Evolutionary conservation across 73 alveolate species (phyloP), one percentile per base, ranked within the genome.

Genomic region (Blepharisma japonicum): DNA sequence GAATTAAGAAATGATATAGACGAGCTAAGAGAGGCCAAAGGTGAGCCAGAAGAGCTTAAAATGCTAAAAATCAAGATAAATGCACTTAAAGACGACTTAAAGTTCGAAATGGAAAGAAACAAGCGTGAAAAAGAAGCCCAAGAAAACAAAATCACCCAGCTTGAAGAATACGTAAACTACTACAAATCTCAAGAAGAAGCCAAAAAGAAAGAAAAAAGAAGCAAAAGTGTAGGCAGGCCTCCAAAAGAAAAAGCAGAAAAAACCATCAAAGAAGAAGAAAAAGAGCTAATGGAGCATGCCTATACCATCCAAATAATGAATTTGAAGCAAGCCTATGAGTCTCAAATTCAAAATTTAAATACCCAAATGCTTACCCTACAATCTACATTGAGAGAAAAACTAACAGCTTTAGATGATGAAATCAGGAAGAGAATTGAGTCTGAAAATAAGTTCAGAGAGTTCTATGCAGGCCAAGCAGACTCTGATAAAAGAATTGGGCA

Each of bases 1-100:
- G 74, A 61, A 61, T 5, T 61, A 18, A 0, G 46, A 61, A 18
- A 25, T 5, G 74, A 61, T 14, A 8, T 21, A 11, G 20, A 77
- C 11, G 21, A 48, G 7, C 6, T 50, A 7, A 18, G 53, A 25
- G 85, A 78, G 6, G n/a, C 78, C 9, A 68, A 78, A 78, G 86
- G 82, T 53, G 68, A 83, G 42, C 71, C 68, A 51, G 86, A 88
- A 14, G 81, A 86, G 47, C 68, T 86, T 6, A 83, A 74, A 71
- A 85, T 82, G 6, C 87, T 82, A 21, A 66, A 82, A n/a, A 88
- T 78, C 68, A 71, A 79, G 55, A 72, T 81, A 9, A 39, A 61
- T 2, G 74, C 14, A 20, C 11, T 61, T n/a, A 61, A 25, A 25
- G 39, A 8, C 23, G 74, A 61, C 14, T 18, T 20, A 9, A 61